A percentile compares a stretch with the other conserved stretches of the same genome.
These are phyloP conservation scores for Phaeotremella skinneri DNA, from an alignment of 768 basidiomycete genomes.

Conservation along the genomic window DNA sequence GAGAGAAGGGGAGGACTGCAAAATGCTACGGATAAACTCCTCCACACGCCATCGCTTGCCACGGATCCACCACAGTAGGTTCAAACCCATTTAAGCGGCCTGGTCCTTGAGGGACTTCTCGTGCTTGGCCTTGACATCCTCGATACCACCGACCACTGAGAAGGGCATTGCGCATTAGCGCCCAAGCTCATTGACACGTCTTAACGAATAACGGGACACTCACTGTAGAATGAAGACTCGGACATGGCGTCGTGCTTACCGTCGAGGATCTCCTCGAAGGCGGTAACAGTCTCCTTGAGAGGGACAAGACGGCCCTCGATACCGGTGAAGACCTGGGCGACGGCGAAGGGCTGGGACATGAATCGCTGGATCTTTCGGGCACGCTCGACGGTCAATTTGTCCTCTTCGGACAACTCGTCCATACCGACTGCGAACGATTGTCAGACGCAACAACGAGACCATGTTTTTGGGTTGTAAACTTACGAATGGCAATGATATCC, in stretches of 20 bases:
- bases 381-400: slow-evolving; percentile 97
- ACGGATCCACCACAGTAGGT: not conserved
- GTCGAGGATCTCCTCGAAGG: slow-evolving; percentile 96
- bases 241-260: slow-evolving; percentile 85
- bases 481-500: slow-evolving; percentile 95
- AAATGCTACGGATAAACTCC: not conserved
- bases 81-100: slow-evolving; percentile 47
- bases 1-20: not conserved
- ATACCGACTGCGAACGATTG: slow-evolving; percentile 65
- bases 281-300: slow-evolving; percentile 67
- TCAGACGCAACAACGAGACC: slow-evolving; percentile 12
- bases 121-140: slow-evolving; percentile 95
- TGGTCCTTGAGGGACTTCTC: slow-evolving; percentile 96
- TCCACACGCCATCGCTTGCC: not conserved
- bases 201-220: slow-evolving; percentile 5
- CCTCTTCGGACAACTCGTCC: slow-evolving; percentile 99
- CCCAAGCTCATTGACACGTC: not conserved
- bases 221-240: slow-evolving; percentile 95
- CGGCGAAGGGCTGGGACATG: slow-evolving; percentile 99
- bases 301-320: slow-evolving; percentile 96
- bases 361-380: slow-evolving; percentile 97
- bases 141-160: slow-evolving; percentile 72
- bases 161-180: not conserved
- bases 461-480: slow-evolving; percentile 6
- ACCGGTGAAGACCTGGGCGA: slow-evolving; percentile 99